Evolutionary conservation across 1,139 yeast species (phyloP).

Genomic region (Kurtzmaniella quercitrusa): DNA sequence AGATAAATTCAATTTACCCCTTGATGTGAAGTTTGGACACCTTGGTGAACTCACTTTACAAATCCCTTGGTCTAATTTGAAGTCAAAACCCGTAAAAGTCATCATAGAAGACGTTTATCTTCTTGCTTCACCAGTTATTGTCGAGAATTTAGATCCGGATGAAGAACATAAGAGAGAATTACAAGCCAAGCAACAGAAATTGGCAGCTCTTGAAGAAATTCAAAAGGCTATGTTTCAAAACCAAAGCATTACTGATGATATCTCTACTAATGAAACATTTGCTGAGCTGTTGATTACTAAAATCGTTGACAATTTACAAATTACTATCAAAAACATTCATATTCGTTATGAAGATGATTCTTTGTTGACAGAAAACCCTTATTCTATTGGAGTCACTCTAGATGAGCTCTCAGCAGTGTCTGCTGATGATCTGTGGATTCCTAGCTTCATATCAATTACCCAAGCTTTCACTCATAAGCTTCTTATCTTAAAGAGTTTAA

Average conservation of each 20-base stretch:
- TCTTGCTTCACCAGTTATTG: conserved; percentile 67
- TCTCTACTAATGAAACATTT: conserved; percentile 64
- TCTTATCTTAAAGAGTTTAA: conserved; percentile 67
- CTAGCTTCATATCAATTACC: conserved; percentile 75
- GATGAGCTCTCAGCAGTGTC: conserved; percentile 89
- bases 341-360: conserved; percentile 83
- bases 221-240: conserved; percentile 41
- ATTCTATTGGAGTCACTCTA: conserved; percentile 77
- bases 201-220: conserved; percentile 65
- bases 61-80: conserved; percentile 95
- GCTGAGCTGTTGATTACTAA: conserved; percentile 85
- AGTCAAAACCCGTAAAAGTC: conserved; percentile 88
- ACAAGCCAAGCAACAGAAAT: conserved; percentile 59
- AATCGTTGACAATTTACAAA: conserved; percentile 87
- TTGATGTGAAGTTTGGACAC: conserved; percentile 89
- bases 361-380: conserved; percentile 65
- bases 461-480: conserved; percentile 71
- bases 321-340: conserved; percentile 90
- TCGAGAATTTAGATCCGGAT: conserved; percentile 52
- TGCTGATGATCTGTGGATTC: conserved; percentile 80
- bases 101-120: conserved; percentile 85
- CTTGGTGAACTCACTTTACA: conserved; percentile 85
- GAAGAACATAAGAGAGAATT: conserved; percentile 67
- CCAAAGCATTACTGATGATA: conserved; percentile 38
- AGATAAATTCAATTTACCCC: conserved; percentile 79